Conservation (phyloP, 192 early-diverging fungal species). For the Gigaspora rosea region DNA sequence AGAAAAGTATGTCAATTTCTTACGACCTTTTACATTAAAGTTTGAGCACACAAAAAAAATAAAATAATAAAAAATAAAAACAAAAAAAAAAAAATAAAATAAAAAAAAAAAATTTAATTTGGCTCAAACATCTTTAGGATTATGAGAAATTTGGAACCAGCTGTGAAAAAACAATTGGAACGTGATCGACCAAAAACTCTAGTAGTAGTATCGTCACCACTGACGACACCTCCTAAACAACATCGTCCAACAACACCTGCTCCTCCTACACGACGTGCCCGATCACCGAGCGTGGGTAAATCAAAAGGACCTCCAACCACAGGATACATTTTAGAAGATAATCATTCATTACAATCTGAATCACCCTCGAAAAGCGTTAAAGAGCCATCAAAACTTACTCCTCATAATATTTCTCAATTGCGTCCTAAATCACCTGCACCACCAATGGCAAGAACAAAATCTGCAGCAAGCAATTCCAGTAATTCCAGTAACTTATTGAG, state of each 20-base stretch:
- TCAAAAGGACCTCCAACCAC: background rate
- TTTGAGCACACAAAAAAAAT: background rate
- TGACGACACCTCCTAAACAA: background rate
- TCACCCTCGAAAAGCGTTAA: background rate
- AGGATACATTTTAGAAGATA: background rate
- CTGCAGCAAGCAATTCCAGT: background rate
- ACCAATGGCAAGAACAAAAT: background rate
- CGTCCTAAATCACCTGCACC: slow-evolving; percentile 27
- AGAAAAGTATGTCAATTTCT: slow-evolving; percentile 40
- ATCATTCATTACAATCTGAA: background rate
- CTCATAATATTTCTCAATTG: background rate
- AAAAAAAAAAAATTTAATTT: slow-evolving; percentile 10
- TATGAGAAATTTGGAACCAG: slow-evolving; percentile 25
- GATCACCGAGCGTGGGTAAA: slow-evolving; percentile 4
- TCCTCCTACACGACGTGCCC: background rate
- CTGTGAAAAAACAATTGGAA: slow-evolving; percentile 28
- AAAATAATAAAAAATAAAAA: background rate
- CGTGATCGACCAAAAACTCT: slow-evolving; percentile 17
- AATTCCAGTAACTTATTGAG: too few species aligned
- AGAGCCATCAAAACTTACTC: background rate
- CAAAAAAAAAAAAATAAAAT: too few species aligned
- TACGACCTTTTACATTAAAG: background rate
- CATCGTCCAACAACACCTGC: background rate
- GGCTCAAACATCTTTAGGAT: slow-evolving; percentile 3
- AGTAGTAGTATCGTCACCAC: background rate